phyloP scores from a whole-genome alignment of 305 asterid genomes.

The Fraxinus dipetala region DNA sequence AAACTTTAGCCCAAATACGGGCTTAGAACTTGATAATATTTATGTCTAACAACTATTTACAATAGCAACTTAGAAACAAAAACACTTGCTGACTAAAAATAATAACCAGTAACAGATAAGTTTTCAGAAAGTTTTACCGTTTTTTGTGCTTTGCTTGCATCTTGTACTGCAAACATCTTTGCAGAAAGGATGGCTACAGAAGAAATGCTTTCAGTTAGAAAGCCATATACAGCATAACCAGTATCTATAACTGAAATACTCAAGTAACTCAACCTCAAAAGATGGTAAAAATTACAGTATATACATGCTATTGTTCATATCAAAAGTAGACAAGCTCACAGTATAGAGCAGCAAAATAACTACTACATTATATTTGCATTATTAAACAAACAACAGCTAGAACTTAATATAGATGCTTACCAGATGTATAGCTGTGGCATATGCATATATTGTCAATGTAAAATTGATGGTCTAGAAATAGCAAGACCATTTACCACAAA shows the following conservation, averaged over 20 bases:
- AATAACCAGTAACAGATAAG: background rate
- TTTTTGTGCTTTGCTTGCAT: constrained; percentile 77
- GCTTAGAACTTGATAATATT: background rate
- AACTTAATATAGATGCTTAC: background rate
- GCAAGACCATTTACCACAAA: constrained; percentile 15
- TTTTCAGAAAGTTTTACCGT: constrained; percentile 40
- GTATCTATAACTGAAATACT: constrained; percentile 12
- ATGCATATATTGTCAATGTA: constrained; percentile 9
- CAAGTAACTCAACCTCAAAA: background rate
- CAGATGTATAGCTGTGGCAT: background rate
- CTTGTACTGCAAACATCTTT: constrained; percentile 80
- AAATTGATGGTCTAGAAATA: constrained; percentile 1
- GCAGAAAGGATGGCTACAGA: constrained; percentile 86
- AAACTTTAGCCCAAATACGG: background rate
- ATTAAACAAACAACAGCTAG: background rate
- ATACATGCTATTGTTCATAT: background rate
- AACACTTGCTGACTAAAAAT: background rate
- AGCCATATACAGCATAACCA: constrained; percentile 19
- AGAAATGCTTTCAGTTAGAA: constrained; percentile 37
- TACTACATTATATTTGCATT: background rate
- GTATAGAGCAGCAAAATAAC: background rate
- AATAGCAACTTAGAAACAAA: constrained; percentile 16
- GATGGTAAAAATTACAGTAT: background rate
- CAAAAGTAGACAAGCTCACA: background rate
- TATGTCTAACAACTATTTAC: background rate